phyloP scores from a whole-genome alignment of 768 basidiomycete species.

The Coprinellus micaceus region DNA sequence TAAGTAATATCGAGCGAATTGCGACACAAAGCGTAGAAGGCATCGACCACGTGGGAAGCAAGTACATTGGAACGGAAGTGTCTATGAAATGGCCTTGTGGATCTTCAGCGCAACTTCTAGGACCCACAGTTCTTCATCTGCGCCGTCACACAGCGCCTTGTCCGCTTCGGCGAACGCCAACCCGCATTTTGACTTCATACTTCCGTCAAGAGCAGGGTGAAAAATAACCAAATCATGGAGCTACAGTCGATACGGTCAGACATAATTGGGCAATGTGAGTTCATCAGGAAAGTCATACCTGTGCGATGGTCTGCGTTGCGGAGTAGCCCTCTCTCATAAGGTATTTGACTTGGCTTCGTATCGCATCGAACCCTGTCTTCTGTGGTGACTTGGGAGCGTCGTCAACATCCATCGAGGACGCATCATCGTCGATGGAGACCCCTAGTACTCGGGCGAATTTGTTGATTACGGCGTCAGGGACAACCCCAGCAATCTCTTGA shows the following conservation, averaged over 20 bases:
- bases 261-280: not conserved
- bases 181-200: constrained; percentile 77
- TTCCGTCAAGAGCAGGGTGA: constrained; percentile 76
- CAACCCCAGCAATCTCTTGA: constrained; percentile 96
- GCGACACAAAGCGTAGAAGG: not conserved
- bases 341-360: constrained; percentile 69
- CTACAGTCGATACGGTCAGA: constrained; percentile 41
- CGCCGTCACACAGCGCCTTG: constrained; percentile 93
- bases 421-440: constrained; percentile 50
- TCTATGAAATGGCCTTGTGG: constrained; percentile 53
- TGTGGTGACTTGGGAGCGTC: constrained; percentile 28
- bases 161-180: constrained; percentile 91
- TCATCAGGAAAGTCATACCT: constrained; percentile 50
- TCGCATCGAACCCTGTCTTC: constrained; percentile 49
- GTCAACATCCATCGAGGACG: constrained; percentile 45
- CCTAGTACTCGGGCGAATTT: constrained; percentile 71
- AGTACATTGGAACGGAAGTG: not conserved
- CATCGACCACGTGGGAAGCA: not conserved
- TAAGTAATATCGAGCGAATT: too few species aligned
- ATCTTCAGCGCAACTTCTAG: constrained; percentile 83
- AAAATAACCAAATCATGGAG: constrained; percentile 84
- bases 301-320: constrained; percentile 81
- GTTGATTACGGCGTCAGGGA: constrained; percentile 70
- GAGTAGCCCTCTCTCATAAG: constrained; percentile 90
- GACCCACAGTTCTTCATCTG: constrained; percentile 95